These are phyloP conservation scores for Yamadazyma conglobata DNA, from an alignment of 1,139 yeast species.

Conservation along the genomic window DNA sequence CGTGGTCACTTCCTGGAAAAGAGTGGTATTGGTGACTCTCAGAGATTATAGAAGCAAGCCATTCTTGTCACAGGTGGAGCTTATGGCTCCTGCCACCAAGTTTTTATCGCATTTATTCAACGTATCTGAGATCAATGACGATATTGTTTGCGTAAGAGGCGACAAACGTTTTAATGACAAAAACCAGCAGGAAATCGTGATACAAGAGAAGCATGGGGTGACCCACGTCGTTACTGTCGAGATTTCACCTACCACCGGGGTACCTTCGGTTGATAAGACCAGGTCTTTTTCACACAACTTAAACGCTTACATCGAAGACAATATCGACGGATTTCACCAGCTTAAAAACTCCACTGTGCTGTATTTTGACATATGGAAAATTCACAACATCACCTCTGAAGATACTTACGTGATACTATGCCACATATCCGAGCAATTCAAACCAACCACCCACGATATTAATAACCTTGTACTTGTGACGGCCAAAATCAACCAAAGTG, in stretches of 20 bases:
- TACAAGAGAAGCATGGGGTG: slow-evolving; percentile 45
- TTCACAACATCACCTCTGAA: slow-evolving; percentile 18
- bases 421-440: slow-evolving; percentile 23
- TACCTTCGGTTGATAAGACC: slow-evolving; percentile 25
- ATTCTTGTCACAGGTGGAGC: slow-evolving; percentile 32
- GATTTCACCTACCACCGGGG: slow-evolving; percentile 29
- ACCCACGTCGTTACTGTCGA: slow-evolving; percentile 33
- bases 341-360: slow-evolving; percentile 29
- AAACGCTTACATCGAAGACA: slow-evolving; percentile 27
- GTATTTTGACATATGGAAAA: slow-evolving; percentile 55
- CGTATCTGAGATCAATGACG: slow-evolving; percentile 25
- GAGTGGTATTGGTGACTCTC: slow-evolving; percentile 60
- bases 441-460: slow-evolving; percentile 14
- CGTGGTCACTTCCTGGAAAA: slow-evolving; percentile 66
- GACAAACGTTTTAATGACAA: slow-evolving; percentile 49
- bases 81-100: slow-evolving; percentile 24
- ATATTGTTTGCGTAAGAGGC: slow-evolving; percentile 57
- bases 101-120: slow-evolving; percentile 26
- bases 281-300: slow-evolving; percentile 29
- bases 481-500: slow-evolving; percentile 50
- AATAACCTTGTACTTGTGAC: slow-evolving; percentile 50
- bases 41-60: slow-evolving; percentile 72
- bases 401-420: slow-evolving; percentile 49
- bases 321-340: slow-evolving; percentile 39
- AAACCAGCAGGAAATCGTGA: slow-evolving; percentile 44